Conservation (phyloP, 2,329 filamentous ascomycete genomes). For the Penicillium psychrosexuale region DNA sequence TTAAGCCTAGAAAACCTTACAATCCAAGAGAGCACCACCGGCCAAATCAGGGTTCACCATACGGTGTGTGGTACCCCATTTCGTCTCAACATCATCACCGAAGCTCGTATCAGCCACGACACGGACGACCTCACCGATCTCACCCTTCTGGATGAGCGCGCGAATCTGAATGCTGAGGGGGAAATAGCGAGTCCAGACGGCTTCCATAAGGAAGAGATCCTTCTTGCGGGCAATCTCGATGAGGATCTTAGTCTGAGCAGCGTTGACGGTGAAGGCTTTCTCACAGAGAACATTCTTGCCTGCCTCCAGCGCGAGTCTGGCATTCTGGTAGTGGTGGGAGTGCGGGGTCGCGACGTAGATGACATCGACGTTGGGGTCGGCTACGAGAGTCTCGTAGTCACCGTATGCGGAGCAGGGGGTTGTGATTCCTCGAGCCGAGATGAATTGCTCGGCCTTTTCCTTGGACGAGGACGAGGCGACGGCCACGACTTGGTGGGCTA, state of each 20-base stretch:
- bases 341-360: conserved; percentile 88
- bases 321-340: conserved; percentile 90
- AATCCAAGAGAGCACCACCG: conserved; percentile 76
- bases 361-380: conserved; percentile 75
- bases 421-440: conserved; percentile 67
- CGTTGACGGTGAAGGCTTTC: conserved; percentile 85
- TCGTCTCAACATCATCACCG: conserved; percentile 58
- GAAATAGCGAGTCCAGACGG: conserved; percentile 87
- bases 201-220: conserved; percentile 76
- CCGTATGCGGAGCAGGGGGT: conserved; percentile 69
- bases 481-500: conserved; percentile 73
- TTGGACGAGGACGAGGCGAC: conserved; percentile 75
- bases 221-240: conserved; percentile 69
- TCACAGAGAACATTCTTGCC: conserved; percentile 89
- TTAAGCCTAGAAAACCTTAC: conserved; percentile 30
- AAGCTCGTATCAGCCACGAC: conserved; percentile 62
- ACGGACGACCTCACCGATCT: conserved; percentile 58
- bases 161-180: conserved; percentile 71
- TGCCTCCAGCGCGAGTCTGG: conserved; percentile 75
- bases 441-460: conserved; percentile 67
- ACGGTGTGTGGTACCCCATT: conserved; percentile 62
- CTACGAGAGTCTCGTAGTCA: conserved; percentile 76
- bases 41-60: conserved; percentile 83
- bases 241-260: conserved; percentile 69
- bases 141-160: conserved; percentile 55